Conservation (phyloP, 208 protist species). For the Phytomonas sp. region DNA sequence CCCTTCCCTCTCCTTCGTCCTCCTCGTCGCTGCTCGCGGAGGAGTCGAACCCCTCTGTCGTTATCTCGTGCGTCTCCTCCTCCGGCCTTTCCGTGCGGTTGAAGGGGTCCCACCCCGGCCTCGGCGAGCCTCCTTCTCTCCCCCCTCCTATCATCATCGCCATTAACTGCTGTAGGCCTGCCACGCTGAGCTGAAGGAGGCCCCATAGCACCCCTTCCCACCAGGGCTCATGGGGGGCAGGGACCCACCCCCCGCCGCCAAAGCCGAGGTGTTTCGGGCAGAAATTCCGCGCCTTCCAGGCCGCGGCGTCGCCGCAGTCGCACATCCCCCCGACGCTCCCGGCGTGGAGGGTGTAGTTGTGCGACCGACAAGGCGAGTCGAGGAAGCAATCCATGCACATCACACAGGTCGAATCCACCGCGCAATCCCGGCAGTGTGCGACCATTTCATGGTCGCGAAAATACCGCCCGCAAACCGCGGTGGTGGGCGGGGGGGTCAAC, state of each 20-base stretch:
- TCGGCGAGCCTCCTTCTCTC: too few relatives aligned
- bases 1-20: constrained; percentile 12
- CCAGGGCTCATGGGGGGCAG: constrained; percentile 29
- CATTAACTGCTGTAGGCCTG: constrained; percentile 23
- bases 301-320: constrained; percentile 91
- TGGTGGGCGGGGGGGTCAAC: constrained; percentile 7
- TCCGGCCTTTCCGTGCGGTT: too few relatives aligned
- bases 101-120: too few relatives aligned
- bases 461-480: constrained; percentile 53
- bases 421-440: constrained; percentile 85
- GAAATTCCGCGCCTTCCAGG: constrained; percentile 64
- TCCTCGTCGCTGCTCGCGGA: neutral
- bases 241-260: neutral
- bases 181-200: constrained; percentile 27
- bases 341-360: constrained; percentile 58
- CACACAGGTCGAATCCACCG: constrained; percentile 76
- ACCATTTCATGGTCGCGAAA: constrained; percentile 45
- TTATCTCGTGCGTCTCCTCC: too few relatives aligned
- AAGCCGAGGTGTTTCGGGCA: constrained; percentile 41
- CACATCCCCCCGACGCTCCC: constrained; percentile 80
- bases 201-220: constrained; percentile 30
- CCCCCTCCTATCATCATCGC: neutral
- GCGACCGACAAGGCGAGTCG: constrained; percentile 64
- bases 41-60: neutral
- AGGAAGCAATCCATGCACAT: constrained; percentile 91